Base-by-base conservation (phyloP, 2,329 filamentous ascomycete species). In the Chalaropsis ovoidea region DNA sequence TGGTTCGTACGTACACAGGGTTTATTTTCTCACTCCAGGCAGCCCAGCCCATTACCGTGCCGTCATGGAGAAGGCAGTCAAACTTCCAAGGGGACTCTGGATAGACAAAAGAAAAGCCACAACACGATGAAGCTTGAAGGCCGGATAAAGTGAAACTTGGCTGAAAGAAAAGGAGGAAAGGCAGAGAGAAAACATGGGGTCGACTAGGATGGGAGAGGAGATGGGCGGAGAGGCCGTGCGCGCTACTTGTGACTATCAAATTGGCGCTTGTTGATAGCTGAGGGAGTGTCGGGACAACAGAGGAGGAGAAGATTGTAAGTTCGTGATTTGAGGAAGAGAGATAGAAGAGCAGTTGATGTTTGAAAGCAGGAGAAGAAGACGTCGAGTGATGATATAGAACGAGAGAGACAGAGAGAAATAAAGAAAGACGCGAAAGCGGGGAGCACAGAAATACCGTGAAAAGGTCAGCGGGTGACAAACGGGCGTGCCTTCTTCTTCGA, bases 201-300 rank as follows among this genome's bases (percentile, higher is more conserved):
- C 3, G 17, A n/a, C 54, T 19, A 39, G 54, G 27, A 58, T 58
- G 8, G 10, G 17, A 47, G 43, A 47, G 43, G 15, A 58, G 54
- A 39, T 39, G 54, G 10, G 17, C 24, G 10, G 17, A 27, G 54
- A 35, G 54, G 54, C 54, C 54, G 54, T 58, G 54, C 54, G 54
- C 54, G 24, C 54, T 27, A 13, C 54, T 56, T 56, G 52, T 17
- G 31, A 56, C 27, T 56, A 56, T 56, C 17, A 58, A 58, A 58
- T 58, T 58, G 54, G 27, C 27, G 17, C n/a, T 24, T 24, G 47
- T 52, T 15, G 15, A 27, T 27, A 52, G 24, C 47, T 42, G 39
- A 24, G n/a, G 39, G 22, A 61, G 15, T 17, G 24, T 42, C 7
- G 35, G 19, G 58, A 42, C 35, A 42, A 13, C 15, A 24, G 24